Conservation (phyloP, 1,139 yeast species). For the Candida tropicalis region DNA sequence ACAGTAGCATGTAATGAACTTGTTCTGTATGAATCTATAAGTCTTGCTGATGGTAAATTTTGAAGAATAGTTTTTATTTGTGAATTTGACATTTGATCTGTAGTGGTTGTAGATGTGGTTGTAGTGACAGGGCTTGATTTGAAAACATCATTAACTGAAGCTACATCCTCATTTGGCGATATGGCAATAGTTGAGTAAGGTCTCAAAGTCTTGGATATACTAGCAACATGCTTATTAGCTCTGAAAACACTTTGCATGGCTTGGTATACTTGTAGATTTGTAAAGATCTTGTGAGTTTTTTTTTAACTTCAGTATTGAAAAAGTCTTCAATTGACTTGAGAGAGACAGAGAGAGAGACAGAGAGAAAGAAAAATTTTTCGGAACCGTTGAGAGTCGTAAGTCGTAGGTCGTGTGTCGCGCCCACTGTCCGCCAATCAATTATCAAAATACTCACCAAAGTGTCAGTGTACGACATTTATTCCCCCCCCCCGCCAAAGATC, state of each 20-base stretch:
- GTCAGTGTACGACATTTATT: too few relatives aligned
- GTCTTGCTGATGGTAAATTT: conserved; percentile 13
- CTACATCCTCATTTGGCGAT: conserved; percentile 8
- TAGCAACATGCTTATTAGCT: conserved; percentile 5
- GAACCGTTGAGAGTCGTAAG: too few relatives aligned
- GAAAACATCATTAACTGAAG: not conserved
- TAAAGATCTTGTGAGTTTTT: conserved; percentile 1
- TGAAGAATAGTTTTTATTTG: conserved; percentile 8
- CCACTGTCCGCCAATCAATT: not conserved
- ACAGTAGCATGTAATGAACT: conserved; percentile 6
- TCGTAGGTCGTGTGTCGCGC: not conserved
- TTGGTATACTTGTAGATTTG: not conserved
- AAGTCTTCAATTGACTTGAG: too few relatives aligned
- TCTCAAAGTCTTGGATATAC: conserved; percentile 1
- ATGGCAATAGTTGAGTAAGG: conserved; percentile 11
- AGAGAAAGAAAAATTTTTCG: not conserved
- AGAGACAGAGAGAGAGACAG: not conserved
- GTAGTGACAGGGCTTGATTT: not conserved
- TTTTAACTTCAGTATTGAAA: too few relatives aligned
- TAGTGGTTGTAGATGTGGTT: not conserved
- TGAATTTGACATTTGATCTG: not conserved
- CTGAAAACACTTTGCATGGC: conserved; percentile 6
- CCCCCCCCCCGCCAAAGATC: too few relatives aligned
- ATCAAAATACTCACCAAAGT: too few relatives aligned
- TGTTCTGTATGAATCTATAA: conserved; percentile 12